Conservation (phyloP, 1,284 basidiomycete species). For the Volvariella volvacea region DNA sequence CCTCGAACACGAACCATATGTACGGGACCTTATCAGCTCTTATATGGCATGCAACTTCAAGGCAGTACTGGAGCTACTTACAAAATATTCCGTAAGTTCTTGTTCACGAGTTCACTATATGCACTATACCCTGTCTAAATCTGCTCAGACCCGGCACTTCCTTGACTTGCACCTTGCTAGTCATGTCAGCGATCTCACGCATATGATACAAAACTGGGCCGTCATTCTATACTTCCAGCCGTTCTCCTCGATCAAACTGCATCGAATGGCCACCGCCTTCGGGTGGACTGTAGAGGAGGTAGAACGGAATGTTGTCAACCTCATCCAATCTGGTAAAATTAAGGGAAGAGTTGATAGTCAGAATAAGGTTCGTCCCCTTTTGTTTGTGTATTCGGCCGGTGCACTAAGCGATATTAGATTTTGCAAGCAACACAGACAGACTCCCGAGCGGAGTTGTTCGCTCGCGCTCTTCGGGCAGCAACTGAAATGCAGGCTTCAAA, state of each 20-base stretch:
- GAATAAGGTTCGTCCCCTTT: conserved; percentile 49
- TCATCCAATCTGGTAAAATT: conserved; percentile 72
- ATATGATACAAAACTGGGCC: conserved; percentile 63
- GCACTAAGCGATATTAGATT: conserved; percentile 36
- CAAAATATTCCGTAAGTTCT: conserved; percentile 57
- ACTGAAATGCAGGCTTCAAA: conserved; percentile 64
- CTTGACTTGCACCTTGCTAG: conserved; percentile 69
- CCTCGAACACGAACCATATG: conserved; percentile 80
- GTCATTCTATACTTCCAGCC: conserved; percentile 84
- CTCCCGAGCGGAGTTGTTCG: conserved; percentile 66
- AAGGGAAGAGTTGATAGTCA: conserved; percentile 75
- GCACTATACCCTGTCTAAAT: conserved; percentile 18
- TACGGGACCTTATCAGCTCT: conserved; percentile 75
- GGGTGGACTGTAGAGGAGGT: conserved; percentile 71
- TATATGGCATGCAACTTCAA: conserved; percentile 83
- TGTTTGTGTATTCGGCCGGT: neutral
- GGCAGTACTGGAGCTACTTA: conserved; percentile 66
- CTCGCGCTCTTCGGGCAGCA: conserved; percentile 66
- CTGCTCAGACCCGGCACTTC: conserved; percentile 57
- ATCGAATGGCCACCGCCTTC: conserved; percentile 76
- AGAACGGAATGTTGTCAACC: conserved; percentile 60
- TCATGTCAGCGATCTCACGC: conserved; percentile 57
- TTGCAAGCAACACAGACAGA: conserved; percentile 71
- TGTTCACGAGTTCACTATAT: neutral
- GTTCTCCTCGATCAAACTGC: conserved; percentile 73